Percentiles rank a stretch among this genome's conserved stretches.
Evolutionary conservation across 2,329 filamentous ascomycete genomes (phyloP).

Genomic region (Nectriaceae sp.): DNA sequence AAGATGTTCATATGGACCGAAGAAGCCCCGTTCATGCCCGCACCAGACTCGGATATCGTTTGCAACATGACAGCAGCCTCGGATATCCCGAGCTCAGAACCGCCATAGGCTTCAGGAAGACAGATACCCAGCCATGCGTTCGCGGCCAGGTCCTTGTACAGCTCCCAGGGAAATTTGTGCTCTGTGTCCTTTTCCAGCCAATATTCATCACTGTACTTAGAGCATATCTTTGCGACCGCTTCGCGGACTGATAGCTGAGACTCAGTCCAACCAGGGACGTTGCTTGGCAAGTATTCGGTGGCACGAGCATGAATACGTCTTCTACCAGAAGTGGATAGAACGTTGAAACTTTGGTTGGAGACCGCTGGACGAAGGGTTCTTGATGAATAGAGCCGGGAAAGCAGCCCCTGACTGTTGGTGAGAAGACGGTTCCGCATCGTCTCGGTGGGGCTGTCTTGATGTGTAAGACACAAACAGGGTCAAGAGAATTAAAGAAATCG

Average conservation of each 20-base stretch:
- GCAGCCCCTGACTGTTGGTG: no score
- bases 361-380: neutral
- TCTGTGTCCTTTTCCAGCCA: conserved; percentile 9
- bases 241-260: conserved; percentile 14
- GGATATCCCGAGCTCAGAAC: conserved; percentile 8
- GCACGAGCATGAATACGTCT: conserved; percentile 5
- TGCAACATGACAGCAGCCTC: conserved; percentile 12
- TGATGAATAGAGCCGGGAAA: no score
- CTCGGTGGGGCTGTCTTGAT: no score
- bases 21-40: conserved; percentile 12
- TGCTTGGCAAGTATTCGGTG: conserved; percentile 8
- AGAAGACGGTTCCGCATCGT: no score
- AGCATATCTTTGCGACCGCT: conserved; percentile 11
- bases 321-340: no score
- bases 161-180: conserved; percentile 11
- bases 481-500: no score
- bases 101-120: conserved; percentile 7
- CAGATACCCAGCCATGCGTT: conserved; percentile 15
- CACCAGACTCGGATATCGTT: conserved; percentile 14
- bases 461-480: no score
- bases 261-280: conserved; percentile 13
- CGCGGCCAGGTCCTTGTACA: conserved; percentile 8
- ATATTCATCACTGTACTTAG: conserved; percentile 9
- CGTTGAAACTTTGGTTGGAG: neutral
- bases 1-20: conserved; percentile 18